Base-by-base conservation (phyloP, 495 filamentous ascomycete genomes). In the Aspergillus ostianus region DNA sequence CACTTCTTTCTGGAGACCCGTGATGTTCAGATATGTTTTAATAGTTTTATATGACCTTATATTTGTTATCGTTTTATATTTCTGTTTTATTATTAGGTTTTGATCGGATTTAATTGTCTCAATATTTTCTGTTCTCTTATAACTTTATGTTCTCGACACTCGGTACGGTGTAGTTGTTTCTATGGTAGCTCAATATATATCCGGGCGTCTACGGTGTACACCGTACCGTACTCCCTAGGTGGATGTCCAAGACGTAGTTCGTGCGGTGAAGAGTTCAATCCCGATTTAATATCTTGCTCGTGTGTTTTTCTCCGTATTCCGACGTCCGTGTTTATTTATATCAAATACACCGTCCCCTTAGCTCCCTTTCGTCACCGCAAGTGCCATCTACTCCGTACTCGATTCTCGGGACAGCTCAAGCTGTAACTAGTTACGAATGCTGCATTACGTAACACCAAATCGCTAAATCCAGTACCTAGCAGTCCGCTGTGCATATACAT, bases 401-500 rank as follows among this genome's bases (percentile, higher is more conserved):
- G 9, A 41, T 4, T 15, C 36, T 13, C 13, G 9, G 36, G 36
- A 41, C 36, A 19, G 19, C 19, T 49, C 8, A 20, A 49, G 21
- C 47, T 49, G 47, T 49, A 47, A 47, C 45, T 47, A 41, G 30
- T 12, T 47, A 27, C 44, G 21, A 36, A 45, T 47, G 27, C 26
- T 29, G 13, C 44, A 20, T 18, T 21, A 47, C 17, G 17, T n/a
- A 41, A 21, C 29, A 48, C 21, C 18, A 46, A 56, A 56, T n/a
- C 54, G 45, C 41, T 30, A 32, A 56, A 27, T 32, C 26, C 44
- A 26, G 27, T 30, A n/a, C 15, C 44, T 17, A 29, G 36, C 36
- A 41, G 36, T 48, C 30, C 44, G 45, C 41, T 29, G 54, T 27
- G 45, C 54, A 46, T 55, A 26, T 56, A 56, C 18, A 18, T 27